Conservation (phyloP, 495 filamentous ascomycete species). For the Beverwykella pulmonaria region DNA sequence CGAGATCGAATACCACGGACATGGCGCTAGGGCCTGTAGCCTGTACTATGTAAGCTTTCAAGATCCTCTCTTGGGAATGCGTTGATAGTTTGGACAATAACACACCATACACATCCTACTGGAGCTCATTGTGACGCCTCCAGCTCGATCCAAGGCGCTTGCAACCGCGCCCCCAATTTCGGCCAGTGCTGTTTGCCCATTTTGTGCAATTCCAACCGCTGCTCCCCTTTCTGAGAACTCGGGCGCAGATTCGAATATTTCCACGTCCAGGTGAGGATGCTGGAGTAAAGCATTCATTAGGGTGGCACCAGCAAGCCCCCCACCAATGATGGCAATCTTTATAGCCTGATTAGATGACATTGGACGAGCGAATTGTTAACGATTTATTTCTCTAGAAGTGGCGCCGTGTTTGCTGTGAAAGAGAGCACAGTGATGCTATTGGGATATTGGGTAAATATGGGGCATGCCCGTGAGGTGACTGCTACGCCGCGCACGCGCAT, state of each 20-base stretch:
- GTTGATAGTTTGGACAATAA: not conserved
- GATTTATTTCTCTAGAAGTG: no score
- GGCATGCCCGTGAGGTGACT: no score
- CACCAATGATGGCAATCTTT: constrained; percentile 46
- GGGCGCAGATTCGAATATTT: constrained; percentile 45
- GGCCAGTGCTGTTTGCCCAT: constrained; percentile 17
- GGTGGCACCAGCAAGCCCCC: constrained; percentile 42
- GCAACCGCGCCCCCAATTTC: constrained; percentile 4
- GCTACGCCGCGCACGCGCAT: no score
- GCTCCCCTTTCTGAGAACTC: constrained; percentile 43
- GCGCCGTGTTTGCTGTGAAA: no score
- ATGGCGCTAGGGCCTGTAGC: constrained; percentile 9
- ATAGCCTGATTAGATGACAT: constrained; percentile 3
- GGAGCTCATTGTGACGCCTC: constrained; percentile 24
- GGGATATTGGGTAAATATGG: no score
- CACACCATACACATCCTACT: constrained; percentile 19
- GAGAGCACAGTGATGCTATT: no score
- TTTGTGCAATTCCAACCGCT: constrained; percentile 35
- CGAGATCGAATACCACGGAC: constrained; percentile 14
- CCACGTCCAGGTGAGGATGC: constrained; percentile 41
- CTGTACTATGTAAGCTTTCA: not conserved
- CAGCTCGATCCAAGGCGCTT: constrained; percentile 14
- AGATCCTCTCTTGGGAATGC: not conserved
- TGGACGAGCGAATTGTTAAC: no score
- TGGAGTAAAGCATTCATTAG: constrained; percentile 41